Base-by-base conservation (phyloP, 345 rosid genomes). In the Populus alba region DNA sequence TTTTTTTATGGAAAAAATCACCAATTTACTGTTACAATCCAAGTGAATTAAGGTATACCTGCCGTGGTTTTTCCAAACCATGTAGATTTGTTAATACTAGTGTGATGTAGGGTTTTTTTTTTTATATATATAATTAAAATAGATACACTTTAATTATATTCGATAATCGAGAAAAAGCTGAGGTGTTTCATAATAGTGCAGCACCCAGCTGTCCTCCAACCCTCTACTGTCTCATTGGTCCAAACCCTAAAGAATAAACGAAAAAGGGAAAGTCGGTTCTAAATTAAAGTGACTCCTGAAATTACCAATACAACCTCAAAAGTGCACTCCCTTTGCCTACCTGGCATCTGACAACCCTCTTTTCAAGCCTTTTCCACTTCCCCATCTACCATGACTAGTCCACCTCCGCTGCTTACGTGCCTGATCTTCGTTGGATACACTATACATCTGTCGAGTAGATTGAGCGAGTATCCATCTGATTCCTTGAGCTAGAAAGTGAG, bases 191-290 rank as follows among this genome's bases (percentile, higher is more conserved):
- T 18, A 18, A 53, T 16, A 4, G 8, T 22, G 13, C 10, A n/a
- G 33, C 37, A 38, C 25, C 84, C 89, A 88, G 89, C 90, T 90
- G 86, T 85, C 75, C 51, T 8, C 85, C 86, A 84, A 41, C 73
- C 47, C 69, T 43, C 79, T 63, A 70, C 62, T 23, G 66, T 55
- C 70, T 67, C 43, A 83, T 81, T 81, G 90, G 83, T 47, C 80
- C 66, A 43, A 43, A 20, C 72, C 79, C 77, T 11, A 22, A n/a
- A 61, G 38, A n/a, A 20, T n/a, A 33, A 61, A 18, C 3, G 13
- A 5, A 10, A 80, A 23, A 35, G 78, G 75, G 67, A 43, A 76
- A 74, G 35, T 45, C 83, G 84, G 59, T 29, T 35, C 43, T 35
- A 29, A 27, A 10, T 66, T 35, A 27, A 27, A 20, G 23, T 4